Percentiles rank a stretch among this genome's conserved stretches.
phyloP scores from a whole-genome alignment of 2,329 filamentous ascomycete species.

The Penicillium verrucosum region DNA sequence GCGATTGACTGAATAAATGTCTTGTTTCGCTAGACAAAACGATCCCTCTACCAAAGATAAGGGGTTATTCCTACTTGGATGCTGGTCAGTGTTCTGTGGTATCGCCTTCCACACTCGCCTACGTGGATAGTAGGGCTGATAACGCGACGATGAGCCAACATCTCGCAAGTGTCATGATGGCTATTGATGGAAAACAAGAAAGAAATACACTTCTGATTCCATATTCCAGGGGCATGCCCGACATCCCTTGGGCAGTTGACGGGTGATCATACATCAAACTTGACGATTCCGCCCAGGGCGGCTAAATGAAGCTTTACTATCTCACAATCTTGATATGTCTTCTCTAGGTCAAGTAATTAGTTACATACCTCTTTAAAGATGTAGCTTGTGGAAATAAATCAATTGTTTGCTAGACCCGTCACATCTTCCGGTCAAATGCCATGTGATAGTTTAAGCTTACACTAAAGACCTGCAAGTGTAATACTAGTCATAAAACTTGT shows the following conservation, averaged over 20 bases:
- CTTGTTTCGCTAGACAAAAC: background rate
- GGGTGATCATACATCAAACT: background rate
- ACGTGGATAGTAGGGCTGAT: background rate
- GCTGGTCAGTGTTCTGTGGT: background rate
- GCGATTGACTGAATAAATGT: background rate
- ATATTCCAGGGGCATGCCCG: background rate
- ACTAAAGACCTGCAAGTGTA: too few species aligned
- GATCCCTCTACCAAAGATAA: background rate
- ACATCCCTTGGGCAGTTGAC: background rate
- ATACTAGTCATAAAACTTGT: background rate
- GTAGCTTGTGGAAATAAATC: background rate
- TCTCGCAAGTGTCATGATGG: background rate
- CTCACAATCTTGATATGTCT: background rate
- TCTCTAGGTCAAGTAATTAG: background rate
- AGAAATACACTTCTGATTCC: background rate
- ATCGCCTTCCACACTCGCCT: background rate
- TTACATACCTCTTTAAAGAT: background rate
- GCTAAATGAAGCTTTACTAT: background rate
- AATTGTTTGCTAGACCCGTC: background rate
- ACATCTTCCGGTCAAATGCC: background rate
- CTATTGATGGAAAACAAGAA: background rate
- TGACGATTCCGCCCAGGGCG: background rate
- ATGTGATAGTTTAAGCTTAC: background rate
- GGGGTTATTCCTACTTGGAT: background rate
- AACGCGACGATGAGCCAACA: background rate